Base-by-base conservation (phyloP, 78 protist species). In the Dictyostelium citrinum region DNA sequence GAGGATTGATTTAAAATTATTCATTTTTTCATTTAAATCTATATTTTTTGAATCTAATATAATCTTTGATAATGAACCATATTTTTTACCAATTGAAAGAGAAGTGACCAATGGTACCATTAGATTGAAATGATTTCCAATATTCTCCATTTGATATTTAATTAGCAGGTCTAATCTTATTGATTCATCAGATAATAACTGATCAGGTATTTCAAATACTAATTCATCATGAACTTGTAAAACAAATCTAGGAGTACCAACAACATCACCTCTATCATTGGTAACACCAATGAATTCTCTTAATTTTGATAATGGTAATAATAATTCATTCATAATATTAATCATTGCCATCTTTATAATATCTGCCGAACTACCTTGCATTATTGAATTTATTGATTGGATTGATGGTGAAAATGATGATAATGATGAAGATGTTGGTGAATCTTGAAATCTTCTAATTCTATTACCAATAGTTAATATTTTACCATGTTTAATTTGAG, bases 221-320 rank as follows among this genome's bases (percentile, higher is more conserved):
- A 96, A 90, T 91, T 96, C 97, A 60, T 96, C 97, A 64, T 96
- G 97, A 49, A 96, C 70, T 79, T 96, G 97, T 2, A 91, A 45
- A 9, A 91, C 37, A 9, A 96, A 49, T 41, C 95, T 61, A n/a
- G 90, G 88, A 29, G 22, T n/a, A 75, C 55, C 31, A 61, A 20
- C 17, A 31, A 37, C n/a, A 29, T 39, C 33, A 39, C 75, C 33
- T 7, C 22, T 11, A 29, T 31, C 14, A 22, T 74, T 72, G n/a
- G n/a, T n/a, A 33, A 24, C 33, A 27, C 24, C 39, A 5, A 24
- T 33, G 22, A 24, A 24, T 49, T 49, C 60, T 16, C 60, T 49
- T 14, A 49, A 1, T 49, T 49, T 41, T 8, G 29, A n/a, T 60
- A 60, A 60, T 60, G 70, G 70, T 20, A n/a, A 22, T 9, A 60